Conservation (phyloP, 495 filamentous ascomycete species). For the Lepraria neglecta region DNA sequence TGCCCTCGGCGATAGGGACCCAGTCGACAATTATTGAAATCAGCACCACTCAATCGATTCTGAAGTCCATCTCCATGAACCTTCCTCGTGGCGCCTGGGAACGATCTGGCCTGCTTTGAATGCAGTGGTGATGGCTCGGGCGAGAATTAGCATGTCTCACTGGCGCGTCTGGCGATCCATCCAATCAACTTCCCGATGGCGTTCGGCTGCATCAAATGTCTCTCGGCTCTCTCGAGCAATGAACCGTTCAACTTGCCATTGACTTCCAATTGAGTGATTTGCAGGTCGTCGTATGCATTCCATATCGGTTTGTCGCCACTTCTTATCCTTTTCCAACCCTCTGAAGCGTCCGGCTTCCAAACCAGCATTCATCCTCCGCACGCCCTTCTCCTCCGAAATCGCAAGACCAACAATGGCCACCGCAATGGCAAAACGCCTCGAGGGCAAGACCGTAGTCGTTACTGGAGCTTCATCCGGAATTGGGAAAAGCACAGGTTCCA, state of each 20-base stretch:
- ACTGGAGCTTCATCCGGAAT: constrained; percentile 95
- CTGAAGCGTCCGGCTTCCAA: not conserved
- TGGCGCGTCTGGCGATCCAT: too few relatives aligned
- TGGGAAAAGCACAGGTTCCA: constrained; percentile 56
- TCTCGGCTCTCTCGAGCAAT: too few relatives aligned
- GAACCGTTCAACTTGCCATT: not conserved
- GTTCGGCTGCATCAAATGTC: too few relatives aligned
- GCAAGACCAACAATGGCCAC: constrained; percentile 54
- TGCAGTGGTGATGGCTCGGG: too few relatives aligned
- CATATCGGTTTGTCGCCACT: not conserved
- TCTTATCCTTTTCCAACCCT: not conserved
- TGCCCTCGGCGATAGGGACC: too few relatives aligned
- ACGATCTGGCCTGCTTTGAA: too few relatives aligned
- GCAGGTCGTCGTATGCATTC: not conserved
- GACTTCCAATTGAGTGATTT: not conserved
- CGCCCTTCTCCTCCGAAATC: not conserved
- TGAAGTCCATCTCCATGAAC: too few relatives aligned
- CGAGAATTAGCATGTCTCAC: too few relatives aligned
- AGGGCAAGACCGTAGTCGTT: constrained; percentile 88
- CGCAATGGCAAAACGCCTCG: constrained; percentile 76
- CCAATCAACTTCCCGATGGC: too few relatives aligned
- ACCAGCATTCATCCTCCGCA: not conserved
- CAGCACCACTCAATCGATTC: too few relatives aligned
- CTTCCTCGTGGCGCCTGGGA: too few relatives aligned
- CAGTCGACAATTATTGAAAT: too few relatives aligned